phyloP scores from a whole-genome alignment of 1,139 yeast genomes.

The Magnusiomyces clavatus region DNA sequence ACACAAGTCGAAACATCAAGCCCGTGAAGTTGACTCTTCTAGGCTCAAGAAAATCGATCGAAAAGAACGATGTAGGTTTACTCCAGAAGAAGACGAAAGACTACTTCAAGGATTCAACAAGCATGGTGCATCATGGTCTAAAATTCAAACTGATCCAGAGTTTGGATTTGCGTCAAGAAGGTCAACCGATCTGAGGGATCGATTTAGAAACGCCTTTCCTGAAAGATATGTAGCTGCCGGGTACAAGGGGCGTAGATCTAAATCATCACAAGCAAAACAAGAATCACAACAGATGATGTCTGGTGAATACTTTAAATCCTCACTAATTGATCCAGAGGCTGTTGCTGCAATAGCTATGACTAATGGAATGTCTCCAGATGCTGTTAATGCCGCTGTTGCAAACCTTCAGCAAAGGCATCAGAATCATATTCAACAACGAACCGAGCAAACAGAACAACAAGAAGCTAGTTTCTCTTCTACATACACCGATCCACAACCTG shows the following conservation, averaged over 20 bases:
- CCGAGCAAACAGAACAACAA: no score
- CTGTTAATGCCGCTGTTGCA: no score
- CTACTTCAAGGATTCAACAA: slow-evolving; percentile 59
- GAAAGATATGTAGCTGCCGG: slow-evolving; percentile 39
- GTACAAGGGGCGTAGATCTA: slow-evolving; percentile 31
- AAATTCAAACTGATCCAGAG: slow-evolving; percentile 45
- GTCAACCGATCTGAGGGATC: slow-evolving; percentile 38
- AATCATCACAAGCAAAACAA: background rate
- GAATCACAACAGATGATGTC: no score
- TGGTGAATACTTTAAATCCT: no score
- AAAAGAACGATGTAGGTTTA: slow-evolving; percentile 40
- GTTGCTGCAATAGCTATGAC: slow-evolving; percentile 16
- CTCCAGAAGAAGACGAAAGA: slow-evolving; percentile 68
- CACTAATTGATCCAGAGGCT: slow-evolving; percentile 7
- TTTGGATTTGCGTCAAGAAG: slow-evolving; percentile 34
- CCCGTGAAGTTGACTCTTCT: slow-evolving; percentile 12
- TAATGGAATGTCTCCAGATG: no score
- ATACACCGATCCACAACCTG: background rate
- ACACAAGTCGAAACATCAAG: slow-evolving; percentile 31
- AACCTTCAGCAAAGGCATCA: background rate
- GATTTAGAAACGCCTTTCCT: slow-evolving; percentile 41
- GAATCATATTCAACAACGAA: background rate
- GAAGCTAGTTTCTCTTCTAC: background rate
- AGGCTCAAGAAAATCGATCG: slow-evolving; percentile 35
- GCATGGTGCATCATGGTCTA: slow-evolving; percentile 86